Evolutionary conservation across 805 yeast genomes (phyloP).

Genomic region (Wickerhamomyces canadensis): DNA sequence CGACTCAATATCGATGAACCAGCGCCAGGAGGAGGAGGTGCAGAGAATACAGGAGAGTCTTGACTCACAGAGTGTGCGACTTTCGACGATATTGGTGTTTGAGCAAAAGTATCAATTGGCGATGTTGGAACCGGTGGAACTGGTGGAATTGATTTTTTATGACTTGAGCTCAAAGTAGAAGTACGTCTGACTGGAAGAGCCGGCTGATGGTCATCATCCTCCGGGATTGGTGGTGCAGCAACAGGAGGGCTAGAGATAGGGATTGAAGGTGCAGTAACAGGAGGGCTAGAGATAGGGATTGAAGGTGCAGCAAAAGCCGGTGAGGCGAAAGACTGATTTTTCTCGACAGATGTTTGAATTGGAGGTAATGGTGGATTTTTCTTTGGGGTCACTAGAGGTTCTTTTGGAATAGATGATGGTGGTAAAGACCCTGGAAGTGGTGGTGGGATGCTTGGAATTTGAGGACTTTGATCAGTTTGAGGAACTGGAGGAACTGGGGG

Average conservation of each 20-base stretch:
- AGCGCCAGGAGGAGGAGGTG: slow-evolving; percentile 6
- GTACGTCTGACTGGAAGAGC: slow-evolving; percentile 4
- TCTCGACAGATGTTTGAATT: background rate
- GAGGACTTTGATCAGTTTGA: slow-evolving; percentile 14
- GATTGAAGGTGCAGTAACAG: background rate
- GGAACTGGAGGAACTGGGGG: slow-evolving; percentile 22
- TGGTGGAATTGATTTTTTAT: background rate
- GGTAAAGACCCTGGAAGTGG: slow-evolving; percentile 4
- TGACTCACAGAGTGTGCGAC: background rate
- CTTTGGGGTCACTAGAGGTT: slow-evolving; percentile 11
- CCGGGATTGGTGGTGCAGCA: no score
- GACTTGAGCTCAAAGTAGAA: slow-evolving; percentile 5
- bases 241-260: background rate
- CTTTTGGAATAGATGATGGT: slow-evolving; percentile 10
- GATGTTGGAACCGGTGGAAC: slow-evolving; percentile 2
- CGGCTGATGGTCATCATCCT: no score
- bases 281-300: background rate
- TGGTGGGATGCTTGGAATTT: slow-evolving; percentile 21
- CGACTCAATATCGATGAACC: slow-evolving; percentile 2
- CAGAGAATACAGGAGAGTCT: background rate
- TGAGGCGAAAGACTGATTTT: background rate
- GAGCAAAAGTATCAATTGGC: background rate
- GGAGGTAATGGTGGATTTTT: slow-evolving; percentile 22
- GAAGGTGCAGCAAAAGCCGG: background rate
- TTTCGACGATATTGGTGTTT: background rate